Evolutionary conservation across 116 monocot genomes (phyloP).

Genomic region (Zostera marina): DNA sequence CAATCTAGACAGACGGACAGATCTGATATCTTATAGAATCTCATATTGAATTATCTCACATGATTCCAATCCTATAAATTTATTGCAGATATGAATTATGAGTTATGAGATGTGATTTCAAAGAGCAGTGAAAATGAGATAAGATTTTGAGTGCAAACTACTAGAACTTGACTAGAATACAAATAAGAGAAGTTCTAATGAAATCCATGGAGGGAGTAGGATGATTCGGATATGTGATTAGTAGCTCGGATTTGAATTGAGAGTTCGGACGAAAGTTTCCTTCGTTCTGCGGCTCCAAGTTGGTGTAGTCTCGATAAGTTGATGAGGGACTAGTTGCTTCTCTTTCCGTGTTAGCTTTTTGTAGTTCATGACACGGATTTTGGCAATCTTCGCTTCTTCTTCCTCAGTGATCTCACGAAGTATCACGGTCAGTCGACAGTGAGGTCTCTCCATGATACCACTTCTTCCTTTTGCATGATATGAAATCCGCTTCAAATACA

Average conservation of each 20-base stretch:
- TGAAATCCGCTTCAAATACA: slow-evolving; percentile 69
- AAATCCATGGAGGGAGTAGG: too few species aligned
- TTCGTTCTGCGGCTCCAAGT: slow-evolving; percentile 53
- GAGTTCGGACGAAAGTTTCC: not conserved
- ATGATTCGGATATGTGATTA: too few species aligned
- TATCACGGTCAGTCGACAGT: slow-evolving; percentile 70
- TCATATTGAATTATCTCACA: too few species aligned
- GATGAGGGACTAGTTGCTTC: slow-evolving; percentile 77
- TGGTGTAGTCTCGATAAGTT: slow-evolving; percentile 76
- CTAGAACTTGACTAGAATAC: not conserved
- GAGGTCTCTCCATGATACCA: slow-evolving; percentile 87
- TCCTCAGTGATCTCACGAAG: slow-evolving; percentile 77
- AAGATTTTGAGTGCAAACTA: not conserved
- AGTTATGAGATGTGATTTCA: too few species aligned
- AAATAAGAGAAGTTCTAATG: too few species aligned
- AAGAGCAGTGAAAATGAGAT: too few species aligned
- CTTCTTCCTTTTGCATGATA: slow-evolving; percentile 84
- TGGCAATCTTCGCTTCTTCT: slow-evolving; percentile 92
- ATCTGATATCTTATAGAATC: too few species aligned
- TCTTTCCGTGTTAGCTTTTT: slow-evolving; percentile 73
- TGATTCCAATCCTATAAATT: too few species aligned
- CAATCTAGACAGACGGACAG: too few species aligned
- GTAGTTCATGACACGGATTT: slow-evolving; percentile 76
- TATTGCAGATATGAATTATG: too few species aligned
- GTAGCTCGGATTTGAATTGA: not conserved